Evolutionary conservation across 2,329 filamentous ascomycete species (phyloP), one percentile per base, ranked within the genome.

Genomic region (Seiridium cupressi): DNA sequence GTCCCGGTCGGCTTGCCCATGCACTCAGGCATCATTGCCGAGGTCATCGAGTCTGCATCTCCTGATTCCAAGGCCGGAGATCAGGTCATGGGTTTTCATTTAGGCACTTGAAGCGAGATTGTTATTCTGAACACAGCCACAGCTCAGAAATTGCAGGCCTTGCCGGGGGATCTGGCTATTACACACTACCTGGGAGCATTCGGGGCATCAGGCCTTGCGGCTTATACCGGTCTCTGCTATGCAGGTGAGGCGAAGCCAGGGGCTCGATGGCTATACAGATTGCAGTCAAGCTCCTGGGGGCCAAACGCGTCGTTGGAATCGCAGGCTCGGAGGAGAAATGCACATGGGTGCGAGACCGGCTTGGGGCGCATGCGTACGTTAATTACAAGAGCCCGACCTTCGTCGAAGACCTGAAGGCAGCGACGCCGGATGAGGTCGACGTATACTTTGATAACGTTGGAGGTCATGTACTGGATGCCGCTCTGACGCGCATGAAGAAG

Each of bases 301-400:
- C 78, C 49, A 79, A 76, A 68, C 74, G 72, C 62, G 76, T 85
- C 10, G 75, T 84, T 4, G 56, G 46, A 2, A 58, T 58, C 26
- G 46, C 56, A 5, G 46, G 56, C 26, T 49, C 44, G 3, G 56
- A 58, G 1, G 56, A 49, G 13, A 58, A 58, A n/a, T 85, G 83
- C 69, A 67, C 69, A 26, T 81, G 79, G 76, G 79, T 84, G 44
- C 62, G 61, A 1, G 76, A 81, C 60, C 70, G 70, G 51, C 73
- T 85, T 1, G 82, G 82, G 5, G 81, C 81, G 5, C 81, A 86
- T 66, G 69, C 77, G 5, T 84, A 81, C 65, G 64, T 86, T 60
- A 83, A 86, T 72, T 86, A 86, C 70, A 83, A 83, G 66, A 72
- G 72, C 5, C 60, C 74, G 1, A 71, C 72, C 3, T 85, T 84